Percentiles rank a stretch among this genome's conserved stretches.
These are phyloP conservation scores for Sclerotinia minor DNA, from an alignment of 2,329 filamentous ascomycete genomes.

Conservation along the genomic window DNA sequence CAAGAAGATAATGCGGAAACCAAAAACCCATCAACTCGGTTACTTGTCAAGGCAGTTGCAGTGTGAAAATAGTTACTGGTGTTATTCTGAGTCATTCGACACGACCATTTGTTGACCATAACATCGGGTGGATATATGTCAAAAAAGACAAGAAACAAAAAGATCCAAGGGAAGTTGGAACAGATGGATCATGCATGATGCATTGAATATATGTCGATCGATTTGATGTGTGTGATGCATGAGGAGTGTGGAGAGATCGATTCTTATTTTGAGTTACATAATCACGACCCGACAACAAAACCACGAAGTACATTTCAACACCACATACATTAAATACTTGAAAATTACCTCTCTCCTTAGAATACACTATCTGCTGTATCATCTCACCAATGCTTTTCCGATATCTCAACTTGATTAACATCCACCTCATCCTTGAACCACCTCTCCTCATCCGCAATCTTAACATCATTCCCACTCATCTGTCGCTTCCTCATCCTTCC, in stretches of 20 bases:
- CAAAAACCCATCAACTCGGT: not conserved
- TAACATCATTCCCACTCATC: conserved; percentile 75
- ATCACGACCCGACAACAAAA: not conserved
- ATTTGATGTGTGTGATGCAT: not conserved
- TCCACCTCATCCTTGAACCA: conserved; percentile 72
- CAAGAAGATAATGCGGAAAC: not conserved
- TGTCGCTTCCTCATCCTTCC: conserved; percentile 72
- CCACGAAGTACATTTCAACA: too few relatives aligned
- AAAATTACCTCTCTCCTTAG: not conserved
- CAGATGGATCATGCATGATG: not conserved
- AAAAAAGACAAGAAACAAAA: not conserved
- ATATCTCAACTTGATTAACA: conserved; percentile 65
- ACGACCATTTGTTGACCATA: not conserved
- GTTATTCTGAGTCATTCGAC: not conserved
- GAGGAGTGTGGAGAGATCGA: not conserved
- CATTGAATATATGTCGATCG: not conserved
- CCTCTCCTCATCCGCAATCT: conserved; percentile 59
- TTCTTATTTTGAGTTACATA: not conserved
- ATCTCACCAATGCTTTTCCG: conserved; percentile 64
- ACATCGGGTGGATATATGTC: not conserved
- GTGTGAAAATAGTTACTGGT: not conserved
- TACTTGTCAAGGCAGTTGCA: not conserved
- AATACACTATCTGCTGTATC: not conserved
- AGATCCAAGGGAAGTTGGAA: not conserved
- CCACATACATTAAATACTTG: not conserved